Conservation (phyloP, 768 basidiomycete genomes). For the Pholiota molesta region DNA sequence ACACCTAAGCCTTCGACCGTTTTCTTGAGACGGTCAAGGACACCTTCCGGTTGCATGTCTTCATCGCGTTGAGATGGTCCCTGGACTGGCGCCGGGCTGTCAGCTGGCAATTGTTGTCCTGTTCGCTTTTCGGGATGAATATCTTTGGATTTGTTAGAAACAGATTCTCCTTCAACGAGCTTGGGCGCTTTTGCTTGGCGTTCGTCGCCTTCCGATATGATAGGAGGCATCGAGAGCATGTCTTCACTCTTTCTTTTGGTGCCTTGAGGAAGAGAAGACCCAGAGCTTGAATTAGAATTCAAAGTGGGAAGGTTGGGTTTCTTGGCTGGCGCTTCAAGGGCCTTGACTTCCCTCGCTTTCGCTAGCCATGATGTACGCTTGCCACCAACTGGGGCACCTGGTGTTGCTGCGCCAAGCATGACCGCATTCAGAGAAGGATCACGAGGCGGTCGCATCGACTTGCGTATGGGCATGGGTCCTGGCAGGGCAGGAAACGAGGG, state of each 20-base stretch:
- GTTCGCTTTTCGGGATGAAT: conserved; percentile 26
- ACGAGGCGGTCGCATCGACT: conserved; percentile 57
- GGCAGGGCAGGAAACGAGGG: conserved; percentile 65
- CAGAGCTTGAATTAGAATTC: conserved; percentile 5
- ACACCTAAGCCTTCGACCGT: conserved; percentile 71
- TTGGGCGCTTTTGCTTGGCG: conserved; percentile 55
- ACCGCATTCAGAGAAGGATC: conserved; percentile 42
- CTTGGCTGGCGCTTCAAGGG: conserved; percentile 56
- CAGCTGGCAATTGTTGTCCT: neutral
- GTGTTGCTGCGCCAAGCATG: conserved; percentile 39
- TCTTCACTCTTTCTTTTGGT: conserved; percentile 73
- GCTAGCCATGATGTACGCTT: conserved; percentile 83
- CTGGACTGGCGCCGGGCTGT: neutral
- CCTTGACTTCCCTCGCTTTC: conserved; percentile 76
- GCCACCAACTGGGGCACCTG: conserved; percentile 45
- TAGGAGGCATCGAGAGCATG: conserved; percentile 26
- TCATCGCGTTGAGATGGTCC: neutral
- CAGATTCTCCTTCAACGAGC: conserved; percentile 37
- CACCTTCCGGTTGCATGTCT: conserved; percentile 41
- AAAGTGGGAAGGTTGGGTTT: conserved; percentile 28
- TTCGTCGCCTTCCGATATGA: conserved; percentile 40
- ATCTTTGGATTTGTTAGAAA: conserved; percentile 37
- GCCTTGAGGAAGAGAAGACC: conserved; percentile 25
- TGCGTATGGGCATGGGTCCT: conserved; percentile 68
- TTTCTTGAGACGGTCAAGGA: conserved; percentile 69